phyloP scores from a whole-genome alignment of 1,284 basidiomycete genomes.

The Tilletia caries region DNA sequence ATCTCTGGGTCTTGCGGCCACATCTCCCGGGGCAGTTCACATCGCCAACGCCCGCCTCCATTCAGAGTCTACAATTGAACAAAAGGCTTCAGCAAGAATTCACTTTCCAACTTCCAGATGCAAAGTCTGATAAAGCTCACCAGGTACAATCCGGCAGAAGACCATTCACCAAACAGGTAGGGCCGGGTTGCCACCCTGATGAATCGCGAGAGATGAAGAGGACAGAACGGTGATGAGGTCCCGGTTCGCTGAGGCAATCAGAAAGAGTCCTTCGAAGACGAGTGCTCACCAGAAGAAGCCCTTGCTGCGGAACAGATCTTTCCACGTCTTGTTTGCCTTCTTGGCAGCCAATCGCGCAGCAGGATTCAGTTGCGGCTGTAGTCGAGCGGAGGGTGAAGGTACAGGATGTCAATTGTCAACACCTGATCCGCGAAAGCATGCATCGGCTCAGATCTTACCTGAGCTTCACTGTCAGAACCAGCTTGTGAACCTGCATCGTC shows the following conservation, averaged over 20 bases:
- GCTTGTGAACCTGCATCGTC: conserved; percentile 16
- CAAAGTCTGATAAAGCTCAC: too few species aligned
- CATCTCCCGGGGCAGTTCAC: conserved; percentile 49
- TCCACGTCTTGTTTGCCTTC: conserved; percentile 52
- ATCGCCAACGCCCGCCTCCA: conserved; percentile 56
- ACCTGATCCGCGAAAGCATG: too few species aligned
- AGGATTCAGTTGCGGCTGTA: conserved; percentile 56
- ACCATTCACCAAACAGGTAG: conserved; percentile 56
- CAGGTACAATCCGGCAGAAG: conserved; percentile 57
- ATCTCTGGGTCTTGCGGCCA: conserved; percentile 56
- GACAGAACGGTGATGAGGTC: not conserved
- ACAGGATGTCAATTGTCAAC: conserved; percentile 18
- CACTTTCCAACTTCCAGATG: too few species aligned
- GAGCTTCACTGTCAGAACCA: conserved; percentile 21
- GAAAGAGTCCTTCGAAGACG: conserved; percentile 38
- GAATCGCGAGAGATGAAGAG: not conserved
- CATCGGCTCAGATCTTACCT: conserved; percentile 18
- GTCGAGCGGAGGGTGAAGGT: not conserved
- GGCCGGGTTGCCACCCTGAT: conserved; percentile 41
- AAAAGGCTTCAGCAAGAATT: too few species aligned
- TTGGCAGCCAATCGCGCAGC: conserved; percentile 55
- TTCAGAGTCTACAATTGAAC: too few species aligned
- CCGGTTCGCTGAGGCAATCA: not conserved
- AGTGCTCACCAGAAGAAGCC: conserved; percentile 56
- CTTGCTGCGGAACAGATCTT: conserved; percentile 56